Conservation (phyloP, 768 basidiomycete species). For the Leccinum sublutescens region DNA sequence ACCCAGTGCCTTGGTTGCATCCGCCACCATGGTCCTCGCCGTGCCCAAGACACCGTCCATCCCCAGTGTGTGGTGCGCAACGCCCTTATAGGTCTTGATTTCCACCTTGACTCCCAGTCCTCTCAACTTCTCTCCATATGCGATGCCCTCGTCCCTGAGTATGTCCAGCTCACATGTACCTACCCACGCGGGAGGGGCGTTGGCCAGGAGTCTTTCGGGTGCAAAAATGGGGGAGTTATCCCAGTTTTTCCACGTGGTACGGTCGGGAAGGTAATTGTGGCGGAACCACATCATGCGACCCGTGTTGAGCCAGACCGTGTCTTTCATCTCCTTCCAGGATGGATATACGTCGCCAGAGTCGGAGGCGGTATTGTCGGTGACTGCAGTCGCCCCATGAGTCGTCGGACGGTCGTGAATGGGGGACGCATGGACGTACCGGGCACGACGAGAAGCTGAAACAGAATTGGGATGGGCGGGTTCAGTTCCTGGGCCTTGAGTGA, state of each 20-base stretch:
- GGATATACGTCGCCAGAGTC: slow-evolving; percentile 35
- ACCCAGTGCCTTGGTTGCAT: slow-evolving; percentile 22
- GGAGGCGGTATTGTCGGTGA: slow-evolving; percentile 67
- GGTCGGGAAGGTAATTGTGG: slow-evolving; percentile 61
- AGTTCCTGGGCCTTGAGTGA: slow-evolving; percentile 58
- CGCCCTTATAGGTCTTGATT: slow-evolving; percentile 52
- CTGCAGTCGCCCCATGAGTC: slow-evolving; percentile 22
- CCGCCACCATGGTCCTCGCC: slow-evolving; percentile 17
- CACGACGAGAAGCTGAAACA: slow-evolving; percentile 68
- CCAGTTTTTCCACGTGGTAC: slow-evolving; percentile 59
- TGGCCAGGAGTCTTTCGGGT: slow-evolving; percentile 49
- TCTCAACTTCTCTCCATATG: slow-evolving; percentile 57
- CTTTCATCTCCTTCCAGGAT: slow-evolving; percentile 56
- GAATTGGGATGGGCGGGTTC: slow-evolving; percentile 50
- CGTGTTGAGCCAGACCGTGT: slow-evolving; percentile 59
- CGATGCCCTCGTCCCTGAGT: slow-evolving; percentile 62
- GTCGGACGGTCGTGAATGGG: not conserved
- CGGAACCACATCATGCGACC: slow-evolving; percentile 73
- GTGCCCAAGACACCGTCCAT: slow-evolving; percentile 51
- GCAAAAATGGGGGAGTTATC: slow-evolving; percentile 73
- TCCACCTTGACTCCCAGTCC: slow-evolving; percentile 53
- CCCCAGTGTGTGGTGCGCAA: slow-evolving; percentile 68
- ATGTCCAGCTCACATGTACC: slow-evolving; percentile 66
- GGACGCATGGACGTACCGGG: slow-evolving; percentile 36
- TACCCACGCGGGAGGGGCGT: slow-evolving; percentile 59